phyloP scores from a whole-genome alignment of 805 yeast genomes.

The Zygotorulaspora danielsina region DNA sequence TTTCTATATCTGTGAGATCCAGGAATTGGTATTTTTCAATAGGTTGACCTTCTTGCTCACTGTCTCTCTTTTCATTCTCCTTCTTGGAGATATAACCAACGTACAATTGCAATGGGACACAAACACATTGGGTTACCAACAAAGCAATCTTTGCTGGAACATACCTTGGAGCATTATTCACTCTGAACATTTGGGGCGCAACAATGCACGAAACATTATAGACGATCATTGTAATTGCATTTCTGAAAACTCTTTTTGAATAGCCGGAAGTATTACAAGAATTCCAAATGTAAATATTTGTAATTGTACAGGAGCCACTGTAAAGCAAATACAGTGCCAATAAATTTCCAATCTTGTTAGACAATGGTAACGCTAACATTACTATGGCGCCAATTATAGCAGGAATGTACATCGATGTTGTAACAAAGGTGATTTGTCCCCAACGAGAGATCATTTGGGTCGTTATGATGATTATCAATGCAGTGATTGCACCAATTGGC shows the following conservation, averaged over 20 bases:
- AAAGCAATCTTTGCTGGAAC: constrained; percentile 55
- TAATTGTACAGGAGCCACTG: constrained; percentile 55
- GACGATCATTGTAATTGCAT: constrained; percentile 53
- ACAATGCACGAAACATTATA: constrained; percentile 55
- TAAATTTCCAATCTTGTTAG: constrained; percentile 43
- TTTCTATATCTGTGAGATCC: constrained; percentile 59
- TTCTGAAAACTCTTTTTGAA: constrained; percentile 52
- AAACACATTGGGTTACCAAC: constrained; percentile 46
- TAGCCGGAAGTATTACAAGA: constrained; percentile 60
- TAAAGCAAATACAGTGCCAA: constrained; percentile 48
- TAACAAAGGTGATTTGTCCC: constrained; percentile 38
- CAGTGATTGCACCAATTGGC: constrained; percentile 54
- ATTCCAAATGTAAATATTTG: constrained; percentile 58
- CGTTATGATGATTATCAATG: constrained; percentile 38
- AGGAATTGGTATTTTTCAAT: constrained; percentile 42
- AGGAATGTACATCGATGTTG: constrained; percentile 40
- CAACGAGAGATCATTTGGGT: constrained; percentile 38
- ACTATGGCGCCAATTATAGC: constrained; percentile 51
- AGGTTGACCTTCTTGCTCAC: constrained; percentile 32
- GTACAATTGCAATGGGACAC: constrained; percentile 41
- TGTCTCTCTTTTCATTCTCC: constrained; percentile 52
- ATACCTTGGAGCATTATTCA: constrained; percentile 48
- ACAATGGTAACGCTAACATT: constrained; percentile 36
- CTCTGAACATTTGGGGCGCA: constrained; percentile 61
- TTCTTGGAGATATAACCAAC: constrained; percentile 42